Evolutionary conservation across 2,329 filamentous ascomycete genomes (phyloP), one percentile per base, ranked within the genome.

Genomic region (Thelonectria olida): DNA sequence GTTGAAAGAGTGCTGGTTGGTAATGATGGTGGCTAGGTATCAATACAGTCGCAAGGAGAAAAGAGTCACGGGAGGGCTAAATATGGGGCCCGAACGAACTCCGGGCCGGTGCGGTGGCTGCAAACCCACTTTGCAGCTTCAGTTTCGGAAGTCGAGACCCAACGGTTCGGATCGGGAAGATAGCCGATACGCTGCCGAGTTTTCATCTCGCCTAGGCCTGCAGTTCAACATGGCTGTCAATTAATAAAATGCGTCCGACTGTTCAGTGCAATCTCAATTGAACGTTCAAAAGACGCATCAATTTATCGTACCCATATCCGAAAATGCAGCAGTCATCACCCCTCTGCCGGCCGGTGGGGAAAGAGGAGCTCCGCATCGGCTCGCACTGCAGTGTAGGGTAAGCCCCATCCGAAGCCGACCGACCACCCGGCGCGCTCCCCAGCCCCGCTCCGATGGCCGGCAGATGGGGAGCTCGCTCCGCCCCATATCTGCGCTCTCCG

Each of bases 391-490:
- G 39, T 45, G 7, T 52, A 52, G 27, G 27, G 57, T 45, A 38
- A 22, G 23, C 39, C 45, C 45, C 51, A 22, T 45, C 57, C 51
- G 38, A 50, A 28, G 50, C 50, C 57, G 44, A 54, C 20, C 36
- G 42, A 17, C 44, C 44, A 38, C 22, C 41, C 52, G 41, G 27
- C 39, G 25, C 31, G 44, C 10, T 12, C 54, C 62, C n/a, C 59
- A 45, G 27, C 53, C 55, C 61, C 67, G 55, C 67, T 65, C 67
- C 67, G 67, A 70, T 62, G 58, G 63, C 67, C 67, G 67, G 67
- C 48, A 50, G 57, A 61, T 17, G 63, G 60, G 54, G 34, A 22
- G 15, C 27, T 39, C 58, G 48, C 57, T 53, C 28, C 41, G 9
- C 39, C 39, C 15, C 34, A 56, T 9, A 13, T 28, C 12, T 31